These are phyloP conservation scores for Emergomyces pasteurianus DNA, from an alignment of 2,329 filamentous ascomycete species.

Conservation along the genomic window DNA sequence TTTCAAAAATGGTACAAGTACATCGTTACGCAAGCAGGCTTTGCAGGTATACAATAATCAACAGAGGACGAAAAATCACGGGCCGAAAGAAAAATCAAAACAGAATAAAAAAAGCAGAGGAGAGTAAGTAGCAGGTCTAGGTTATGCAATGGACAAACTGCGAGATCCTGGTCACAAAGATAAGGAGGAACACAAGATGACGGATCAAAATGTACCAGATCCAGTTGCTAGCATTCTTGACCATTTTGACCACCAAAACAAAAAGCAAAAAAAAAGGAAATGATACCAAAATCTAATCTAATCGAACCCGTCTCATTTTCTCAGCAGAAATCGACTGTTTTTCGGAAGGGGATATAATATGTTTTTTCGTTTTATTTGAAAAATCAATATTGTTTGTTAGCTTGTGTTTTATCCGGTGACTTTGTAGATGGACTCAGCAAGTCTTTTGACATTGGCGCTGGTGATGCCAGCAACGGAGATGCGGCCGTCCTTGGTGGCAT, in stretches of 20 bases:
- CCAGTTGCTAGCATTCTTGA: too few relatives aligned
- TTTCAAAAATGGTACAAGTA: neutral
- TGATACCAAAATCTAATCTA: neutral
- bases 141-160: neutral
- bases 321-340: neutral
- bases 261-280: neutral
- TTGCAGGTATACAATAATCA: too few relatives aligned
- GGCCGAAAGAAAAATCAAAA: too few relatives aligned
- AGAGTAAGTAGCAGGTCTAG: neutral
- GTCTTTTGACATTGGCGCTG: conserved; percentile 37
- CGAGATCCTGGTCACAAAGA: too few relatives aligned
- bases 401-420: conserved; percentile 35
- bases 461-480: conserved; percentile 41
- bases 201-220: neutral
- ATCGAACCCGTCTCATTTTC: neutral
- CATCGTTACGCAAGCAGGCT: neutral
- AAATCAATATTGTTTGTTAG: neutral
- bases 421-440: conserved; percentile 41
- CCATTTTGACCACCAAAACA: neutral
- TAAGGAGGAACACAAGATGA: too few relatives aligned
- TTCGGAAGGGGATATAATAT: neutral
- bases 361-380: neutral
- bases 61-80: too few relatives aligned
- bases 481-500: conserved; percentile 68
- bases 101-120: neutral